These are phyloP conservation scores for Oryza coarctata DNA, from an alignment of 176 grass and related monocot species.

Conservation along the genomic window DNA sequence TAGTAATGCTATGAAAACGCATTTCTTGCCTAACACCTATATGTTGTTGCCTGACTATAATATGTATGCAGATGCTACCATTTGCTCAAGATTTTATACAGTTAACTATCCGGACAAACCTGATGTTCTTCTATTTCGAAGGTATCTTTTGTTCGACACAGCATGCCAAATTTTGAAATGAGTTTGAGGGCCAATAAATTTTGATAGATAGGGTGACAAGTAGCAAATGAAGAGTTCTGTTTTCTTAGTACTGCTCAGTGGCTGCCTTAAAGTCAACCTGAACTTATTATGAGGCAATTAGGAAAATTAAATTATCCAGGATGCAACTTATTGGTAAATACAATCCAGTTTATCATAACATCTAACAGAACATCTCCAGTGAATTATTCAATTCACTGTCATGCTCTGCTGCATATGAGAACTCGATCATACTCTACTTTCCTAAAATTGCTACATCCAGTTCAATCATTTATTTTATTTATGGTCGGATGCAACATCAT, in stretches of 20 bases:
- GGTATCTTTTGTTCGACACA: slow-evolving; percentile 42
- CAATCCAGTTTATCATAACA: slow-evolving; percentile 7
- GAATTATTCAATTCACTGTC: not conserved
- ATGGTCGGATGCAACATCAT: not conserved
- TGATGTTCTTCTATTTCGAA: slow-evolving; percentile 99
- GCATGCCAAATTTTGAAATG: not conserved
- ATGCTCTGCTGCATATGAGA: slow-evolving; percentile 13
- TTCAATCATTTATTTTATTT: not conserved
- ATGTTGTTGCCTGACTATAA: not conserved
- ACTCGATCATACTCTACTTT: not conserved
- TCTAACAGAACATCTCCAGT: not conserved
- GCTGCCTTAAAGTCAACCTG: slow-evolving; percentile 18
- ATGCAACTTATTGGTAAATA: not conserved
- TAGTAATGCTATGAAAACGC: not conserved
- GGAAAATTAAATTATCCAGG: slow-evolving; percentile 2
- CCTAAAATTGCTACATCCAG: not conserved
- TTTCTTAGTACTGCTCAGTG: not conserved
- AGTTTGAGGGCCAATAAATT: not conserved
- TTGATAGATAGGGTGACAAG: slow-evolving; percentile 6
- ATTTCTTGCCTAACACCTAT: slow-evolving; percentile 35
- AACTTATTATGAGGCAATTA: slow-evolving; percentile 8
- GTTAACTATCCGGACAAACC: slow-evolving; percentile 77
- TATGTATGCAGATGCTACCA: slow-evolving; percentile 66
- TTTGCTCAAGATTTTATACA: slow-evolving; percentile 84
- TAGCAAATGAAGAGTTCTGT: slow-evolving; percentile 10